These are phyloP conservation scores for Funneliformis geosporum DNA, from an alignment of 192 early-diverging fungal species.

Conservation along the genomic window DNA sequence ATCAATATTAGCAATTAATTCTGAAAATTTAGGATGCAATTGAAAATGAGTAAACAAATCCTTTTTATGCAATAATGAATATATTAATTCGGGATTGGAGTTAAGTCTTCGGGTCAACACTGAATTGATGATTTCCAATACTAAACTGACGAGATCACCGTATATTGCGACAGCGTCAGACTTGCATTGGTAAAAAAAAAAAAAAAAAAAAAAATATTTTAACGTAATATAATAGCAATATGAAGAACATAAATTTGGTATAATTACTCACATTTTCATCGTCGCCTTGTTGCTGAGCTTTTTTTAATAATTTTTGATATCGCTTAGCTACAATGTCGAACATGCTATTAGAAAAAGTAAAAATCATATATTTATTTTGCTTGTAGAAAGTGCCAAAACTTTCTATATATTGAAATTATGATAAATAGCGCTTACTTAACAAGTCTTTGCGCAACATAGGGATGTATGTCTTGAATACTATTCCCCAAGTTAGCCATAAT, in stretches of 20 bases:
- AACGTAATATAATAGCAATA: background rate
- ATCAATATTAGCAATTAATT: constrained; percentile 67
- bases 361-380: background rate
- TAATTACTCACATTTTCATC: constrained; percentile 42
- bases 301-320: constrained; percentile 58
- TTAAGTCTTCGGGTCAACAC: constrained; percentile 61
- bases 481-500: constrained; percentile 68
- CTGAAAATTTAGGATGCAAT: constrained; percentile 52
- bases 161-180: constrained; percentile 60
- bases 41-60: constrained; percentile 64
- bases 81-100: constrained; percentile 68
- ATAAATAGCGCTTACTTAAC: constrained; percentile 51
- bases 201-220: background rate
- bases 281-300: constrained; percentile 37
- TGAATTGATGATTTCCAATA: constrained; percentile 76
- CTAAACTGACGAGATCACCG: constrained; percentile 61
- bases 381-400: background rate
- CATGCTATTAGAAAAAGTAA: constrained; percentile 41
- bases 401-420: background rate
- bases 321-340: constrained; percentile 69
- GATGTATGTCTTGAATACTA: constrained; percentile 59
- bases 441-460: constrained; percentile 70
- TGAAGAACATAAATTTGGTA: background rate
- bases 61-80: constrained; percentile 65
- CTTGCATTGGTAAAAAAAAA: no score